A percentile compares a stretch with the other conserved stretches of the same genome.
phyloP scores from a whole-genome alignment of 148 eudicot species.

The Vaccinium myrtillus region DNA sequence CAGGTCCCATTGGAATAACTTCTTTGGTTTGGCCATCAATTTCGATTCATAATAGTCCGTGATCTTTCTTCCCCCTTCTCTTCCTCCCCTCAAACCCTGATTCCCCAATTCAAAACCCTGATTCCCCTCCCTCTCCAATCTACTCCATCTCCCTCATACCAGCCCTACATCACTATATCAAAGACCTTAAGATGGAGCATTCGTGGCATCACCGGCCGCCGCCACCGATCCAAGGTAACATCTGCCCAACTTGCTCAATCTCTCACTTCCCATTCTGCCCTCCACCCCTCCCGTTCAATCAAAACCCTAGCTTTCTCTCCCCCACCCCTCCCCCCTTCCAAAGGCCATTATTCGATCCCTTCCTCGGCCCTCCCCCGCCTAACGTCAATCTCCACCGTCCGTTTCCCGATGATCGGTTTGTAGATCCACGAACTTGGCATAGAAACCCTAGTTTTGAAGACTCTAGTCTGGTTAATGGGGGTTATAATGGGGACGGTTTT shows the following conservation, averaged over 20 bases:
- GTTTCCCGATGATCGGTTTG: conserved; percentile 24
- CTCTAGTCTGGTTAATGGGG: conserved; percentile 11
- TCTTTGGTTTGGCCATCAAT: too few relatives aligned
- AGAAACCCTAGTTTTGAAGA: conserved; percentile 32
- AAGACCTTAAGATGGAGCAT: conserved; percentile 51
- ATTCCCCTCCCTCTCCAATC: background rate
- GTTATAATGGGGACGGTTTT: conserved; percentile 16
- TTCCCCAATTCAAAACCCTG: background rate
- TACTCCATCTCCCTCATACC: background rate
- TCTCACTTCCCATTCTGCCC: conserved; percentile 82
- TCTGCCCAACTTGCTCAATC: conserved; percentile 59
- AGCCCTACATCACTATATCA: background rate
- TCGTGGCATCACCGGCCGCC: conserved; percentile 51
- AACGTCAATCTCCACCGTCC: conserved; percentile 25
- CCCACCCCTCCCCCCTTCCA: conserved; percentile 11
- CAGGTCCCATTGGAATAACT: too few relatives aligned
- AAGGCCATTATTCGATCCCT: conserved; percentile 25
- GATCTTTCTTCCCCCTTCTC: background rate
- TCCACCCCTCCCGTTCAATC: conserved; percentile 28
- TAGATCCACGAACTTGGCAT: conserved; percentile 36
- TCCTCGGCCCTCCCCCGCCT: conserved; percentile 13
- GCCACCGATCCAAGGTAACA: conserved; percentile 40
- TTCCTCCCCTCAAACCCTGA: background rate
- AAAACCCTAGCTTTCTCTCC: conserved; percentile 39
- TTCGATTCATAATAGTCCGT: background rate